Conservation (phyloP, 768 basidiomycete species). For the Tulasnella sp. region DNA sequence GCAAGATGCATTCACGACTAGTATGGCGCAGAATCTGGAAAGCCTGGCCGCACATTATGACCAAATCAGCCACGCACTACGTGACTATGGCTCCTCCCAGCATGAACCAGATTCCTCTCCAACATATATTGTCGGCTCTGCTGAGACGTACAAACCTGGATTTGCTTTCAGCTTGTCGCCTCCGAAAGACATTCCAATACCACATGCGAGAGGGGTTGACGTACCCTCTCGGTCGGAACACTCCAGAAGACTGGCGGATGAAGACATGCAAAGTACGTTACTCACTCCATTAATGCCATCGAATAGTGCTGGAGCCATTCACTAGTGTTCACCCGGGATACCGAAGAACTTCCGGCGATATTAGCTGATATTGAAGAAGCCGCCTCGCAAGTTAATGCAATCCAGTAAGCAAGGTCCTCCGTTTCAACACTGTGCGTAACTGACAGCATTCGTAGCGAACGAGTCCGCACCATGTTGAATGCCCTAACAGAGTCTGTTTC, state of each 20-base stretch:
- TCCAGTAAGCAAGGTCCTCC: slow-evolving; percentile 37
- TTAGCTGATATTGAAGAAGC: slow-evolving; percentile 58
- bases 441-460: slow-evolving; percentile 32
- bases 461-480: slow-evolving; percentile 36
- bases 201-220: background rate
- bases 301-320: background rate
- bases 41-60: slow-evolving; percentile 63
- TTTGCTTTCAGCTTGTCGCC: slow-evolving; percentile 35
- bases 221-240: background rate
- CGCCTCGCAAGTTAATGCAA: slow-evolving; percentile 38
- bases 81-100: background rate
- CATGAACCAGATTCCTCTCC: background rate
- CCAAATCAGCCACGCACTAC: slow-evolving; percentile 55
- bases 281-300: background rate
- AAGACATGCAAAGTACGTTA: slow-evolving; percentile 16
- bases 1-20: slow-evolving; percentile 45
- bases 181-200: background rate
- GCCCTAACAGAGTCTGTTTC: slow-evolving; percentile 37
- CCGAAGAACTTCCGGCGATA: slow-evolving; percentile 61
- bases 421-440: background rate
- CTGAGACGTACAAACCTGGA: slow-evolving; percentile 1
- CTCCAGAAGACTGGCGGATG: background rate
- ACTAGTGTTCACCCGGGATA: slow-evolving; percentile 69
- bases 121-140: background rate
- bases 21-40: slow-evolving; percentile 66